Evolutionary conservation across 2,329 filamentous ascomycete species (phyloP), one percentile per base, ranked within the genome.

Genomic region (Ceratocystis papillata): DNA sequence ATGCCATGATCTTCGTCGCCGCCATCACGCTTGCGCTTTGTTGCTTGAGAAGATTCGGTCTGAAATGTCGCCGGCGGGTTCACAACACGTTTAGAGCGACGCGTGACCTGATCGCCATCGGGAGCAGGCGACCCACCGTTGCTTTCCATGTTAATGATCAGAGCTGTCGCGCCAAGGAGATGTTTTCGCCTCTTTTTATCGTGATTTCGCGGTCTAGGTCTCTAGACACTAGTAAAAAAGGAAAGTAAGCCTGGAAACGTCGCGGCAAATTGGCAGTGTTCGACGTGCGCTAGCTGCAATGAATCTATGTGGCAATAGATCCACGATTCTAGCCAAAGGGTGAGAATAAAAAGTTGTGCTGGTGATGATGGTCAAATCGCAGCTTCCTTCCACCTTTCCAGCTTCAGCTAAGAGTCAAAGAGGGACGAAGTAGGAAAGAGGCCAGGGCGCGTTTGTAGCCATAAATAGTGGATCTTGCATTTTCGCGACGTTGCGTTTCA

Each of bases 21-120:
- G 65, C 76, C 75, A 63, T 80, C 79, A 45, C 81, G 79, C 76
- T 87, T 87, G 74, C 84, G 81, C 75, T 86, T 87, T 62, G 79
- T 73, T 59, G 78, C 76, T 60, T 70, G 70, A 53, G 73, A 67
- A 65, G 72, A 68, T 68, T 85, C 80, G 65, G 82, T 80, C 67
- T 77, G 77, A 75, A 84, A 87, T 73, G 12, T 86, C 86, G 72
- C 80, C 74, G 59, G 84, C 83, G 45, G 78, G 72, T 78, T 82
- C 69, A 83, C 79, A 77, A 85, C 84, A 83, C 84, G 84, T 83
- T 84, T 83, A 46, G 86, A 88, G 70, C 84, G 83, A 75, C 86
- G 85, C 81, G 81, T 76, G 80, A 78, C 72, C 79, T 55, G 37
- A 17, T 64, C 65, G 62, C 53, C 78, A 69, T 79, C 78, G 68